phyloP scores from a whole-genome alignment of 495 filamentous ascomycete species.

The Podospora tetraspora region DNA sequence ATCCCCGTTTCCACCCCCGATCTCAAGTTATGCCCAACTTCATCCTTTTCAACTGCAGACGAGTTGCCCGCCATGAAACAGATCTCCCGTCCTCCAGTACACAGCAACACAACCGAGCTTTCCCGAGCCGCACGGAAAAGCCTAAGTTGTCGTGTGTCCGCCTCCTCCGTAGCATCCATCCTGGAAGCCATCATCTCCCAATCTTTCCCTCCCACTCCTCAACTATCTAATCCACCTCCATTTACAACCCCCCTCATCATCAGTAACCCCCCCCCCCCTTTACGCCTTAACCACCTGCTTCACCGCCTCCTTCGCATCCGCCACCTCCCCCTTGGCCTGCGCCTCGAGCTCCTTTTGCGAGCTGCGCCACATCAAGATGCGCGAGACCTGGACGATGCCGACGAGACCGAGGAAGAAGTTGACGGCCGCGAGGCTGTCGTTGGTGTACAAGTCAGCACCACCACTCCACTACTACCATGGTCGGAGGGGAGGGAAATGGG shows the following conservation, averaged over 20 bases:
- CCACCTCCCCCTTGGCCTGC: conserved; percentile 9
- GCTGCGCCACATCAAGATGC: conserved; percentile 65
- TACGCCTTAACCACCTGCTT: conserved; percentile 20
- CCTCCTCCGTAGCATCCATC: background rate
- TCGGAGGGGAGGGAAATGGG: background rate
- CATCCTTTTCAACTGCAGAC: background rate
- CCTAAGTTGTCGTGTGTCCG: background rate
- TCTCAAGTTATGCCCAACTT: background rate
- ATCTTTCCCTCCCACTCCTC: no score
- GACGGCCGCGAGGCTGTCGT: conserved; percentile 73
- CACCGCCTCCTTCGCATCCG: conserved; percentile 29
- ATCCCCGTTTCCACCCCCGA: background rate
- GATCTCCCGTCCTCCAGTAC: background rate
- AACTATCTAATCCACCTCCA: background rate
- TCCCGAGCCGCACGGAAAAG: background rate
- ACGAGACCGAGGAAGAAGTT: conserved; percentile 97
- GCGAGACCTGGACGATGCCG: conserved; percentile 71
- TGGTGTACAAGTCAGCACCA: background rate
- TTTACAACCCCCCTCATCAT: background rate
- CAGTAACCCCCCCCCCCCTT: background rate
- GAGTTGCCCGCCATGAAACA: background rate
- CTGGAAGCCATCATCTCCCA: background rate
- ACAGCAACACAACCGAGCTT: background rate
- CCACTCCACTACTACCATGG: no score
- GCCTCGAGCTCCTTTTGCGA: conserved; percentile 48